Conservation (phyloP, 75 land plant species). For the Pseudotsuga menziesii region DNA sequence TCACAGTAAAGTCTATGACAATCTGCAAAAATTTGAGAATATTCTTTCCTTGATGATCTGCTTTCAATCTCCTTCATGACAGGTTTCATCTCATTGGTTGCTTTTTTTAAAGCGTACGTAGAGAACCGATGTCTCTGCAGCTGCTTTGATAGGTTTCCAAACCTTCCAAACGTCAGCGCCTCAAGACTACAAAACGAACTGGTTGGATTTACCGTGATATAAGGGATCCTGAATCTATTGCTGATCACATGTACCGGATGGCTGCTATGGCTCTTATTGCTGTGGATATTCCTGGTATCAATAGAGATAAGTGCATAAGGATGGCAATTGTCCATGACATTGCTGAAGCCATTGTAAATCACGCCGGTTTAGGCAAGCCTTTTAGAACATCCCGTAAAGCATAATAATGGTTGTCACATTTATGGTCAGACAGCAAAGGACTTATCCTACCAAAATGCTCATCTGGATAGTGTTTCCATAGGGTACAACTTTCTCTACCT, state of each 20-base stretch:
- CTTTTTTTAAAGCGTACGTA: constrained; percentile 96
- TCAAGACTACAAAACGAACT: constrained; percentile 92
- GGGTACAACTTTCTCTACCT: too few relatives aligned
- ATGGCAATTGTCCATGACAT: too few relatives aligned
- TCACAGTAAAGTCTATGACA: constrained; percentile 93
- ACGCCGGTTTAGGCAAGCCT: too few relatives aligned
- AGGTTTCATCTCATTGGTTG: constrained; percentile 91
- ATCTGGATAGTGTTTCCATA: too few relatives aligned
- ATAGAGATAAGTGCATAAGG: constrained; percentile 87
- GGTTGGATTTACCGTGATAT: constrained; percentile 78
- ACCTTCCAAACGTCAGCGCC: too few relatives aligned
- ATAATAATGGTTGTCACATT: too few relatives aligned
- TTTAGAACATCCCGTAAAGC: too few relatives aligned
- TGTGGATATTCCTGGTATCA: constrained; percentile 71
- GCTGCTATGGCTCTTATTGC: constrained; percentile 84
- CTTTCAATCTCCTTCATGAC: constrained; percentile 87
- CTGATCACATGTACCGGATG: constrained; percentile 98
- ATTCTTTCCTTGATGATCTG: constrained; percentile 82
- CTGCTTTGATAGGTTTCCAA: too few relatives aligned
- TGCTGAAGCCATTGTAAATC: too few relatives aligned
- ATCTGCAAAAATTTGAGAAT: constrained; percentile 71
- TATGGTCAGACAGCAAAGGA: too few relatives aligned
- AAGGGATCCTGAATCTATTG: constrained; percentile 80
- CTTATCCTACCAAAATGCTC: too few relatives aligned
- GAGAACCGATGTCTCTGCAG: constrained; percentile 83